phyloP scores from a whole-genome alignment of 2,329 filamentous ascomycete genomes.

The Sporothrix phasma region DNA sequence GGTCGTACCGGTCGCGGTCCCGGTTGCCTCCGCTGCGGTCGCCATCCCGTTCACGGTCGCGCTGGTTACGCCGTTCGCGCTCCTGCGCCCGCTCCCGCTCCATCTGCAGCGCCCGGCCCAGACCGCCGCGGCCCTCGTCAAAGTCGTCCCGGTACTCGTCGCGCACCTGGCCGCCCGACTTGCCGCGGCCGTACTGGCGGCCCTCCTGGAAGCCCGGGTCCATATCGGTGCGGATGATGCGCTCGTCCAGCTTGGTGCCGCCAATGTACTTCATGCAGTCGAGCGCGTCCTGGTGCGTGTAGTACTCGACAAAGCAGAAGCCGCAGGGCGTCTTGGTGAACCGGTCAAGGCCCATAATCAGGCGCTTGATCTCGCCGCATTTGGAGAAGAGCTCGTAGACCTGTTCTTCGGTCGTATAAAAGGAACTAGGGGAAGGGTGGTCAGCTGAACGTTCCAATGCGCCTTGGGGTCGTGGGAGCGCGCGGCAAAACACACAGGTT shows the following conservation, averaged over 20 bases:
- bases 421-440: conserved; percentile 49
- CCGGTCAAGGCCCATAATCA: conserved; percentile 94
- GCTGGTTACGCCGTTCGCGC: conserved; percentile 31
- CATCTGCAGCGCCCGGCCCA: conserved; percentile 62
- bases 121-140: conserved; percentile 85
- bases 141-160: conserved; percentile 97
- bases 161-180: conserved; percentile 90
- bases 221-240: conserved; percentile 88
- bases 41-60: conserved; percentile 31
- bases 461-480: neutral
- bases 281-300: conserved; percentile 90
- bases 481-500: conserved; percentile 59
- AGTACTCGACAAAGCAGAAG: conserved; percentile 99
- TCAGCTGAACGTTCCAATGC: neutral
- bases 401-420: conserved; percentile 98
- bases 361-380: conserved; percentile 94
- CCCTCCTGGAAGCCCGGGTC: conserved; percentile 96
- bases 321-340: conserved; percentile 97
- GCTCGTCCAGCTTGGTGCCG: conserved; percentile 94
- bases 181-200: conserved; percentile 88
- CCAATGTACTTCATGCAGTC: conserved; percentile 99
- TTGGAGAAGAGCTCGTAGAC: conserved; percentile 95
- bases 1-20: conserved; percentile 4
- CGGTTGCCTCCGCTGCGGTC: conserved; percentile 10
- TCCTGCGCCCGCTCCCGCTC: conserved; percentile 42